Evolutionary conservation across 2,329 filamentous ascomycete genomes (phyloP).

Genomic region (Aspergillus intermedius): DNA sequence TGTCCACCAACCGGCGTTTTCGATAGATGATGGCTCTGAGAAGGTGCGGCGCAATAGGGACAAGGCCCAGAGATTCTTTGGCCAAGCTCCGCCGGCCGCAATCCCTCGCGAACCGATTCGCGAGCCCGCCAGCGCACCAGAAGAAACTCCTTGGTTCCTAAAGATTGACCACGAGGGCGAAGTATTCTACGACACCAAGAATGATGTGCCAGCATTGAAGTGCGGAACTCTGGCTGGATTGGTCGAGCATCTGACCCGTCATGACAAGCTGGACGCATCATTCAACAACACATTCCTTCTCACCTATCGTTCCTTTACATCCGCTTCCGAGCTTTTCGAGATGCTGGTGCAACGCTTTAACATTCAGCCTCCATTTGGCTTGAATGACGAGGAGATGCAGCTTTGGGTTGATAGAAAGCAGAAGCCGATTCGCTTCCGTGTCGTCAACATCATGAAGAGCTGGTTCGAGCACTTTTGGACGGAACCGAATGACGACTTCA

Average conservation of each 20-base stretch:
- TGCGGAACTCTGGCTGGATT: constrained; percentile 83
- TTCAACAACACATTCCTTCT: constrained; percentile 98
- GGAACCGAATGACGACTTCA: constrained; percentile 83
- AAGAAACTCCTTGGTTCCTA: constrained; percentile 78
- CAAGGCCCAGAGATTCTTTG: constrained; percentile 44
- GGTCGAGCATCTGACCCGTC: constrained; percentile 89
- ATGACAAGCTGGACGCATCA: constrained; percentile 88
- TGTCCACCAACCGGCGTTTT: constrained; percentile 37
- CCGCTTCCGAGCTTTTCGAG: constrained; percentile 84
- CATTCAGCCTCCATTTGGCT: constrained; percentile 80
- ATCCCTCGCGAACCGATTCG: constrained; percentile 32
- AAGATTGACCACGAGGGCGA: constrained; percentile 82
- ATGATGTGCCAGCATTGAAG: constrained; percentile 67
- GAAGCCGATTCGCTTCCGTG: constrained; percentile 88
- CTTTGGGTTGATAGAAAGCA: constrained; percentile 91
- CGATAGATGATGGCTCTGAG: constrained; percentile 29
- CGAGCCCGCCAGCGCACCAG: constrained; percentile 48
- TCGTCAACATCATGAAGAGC: constrained; percentile 95
- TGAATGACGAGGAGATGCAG: constrained; percentile 70
- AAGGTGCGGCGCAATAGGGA: constrained; percentile 41
- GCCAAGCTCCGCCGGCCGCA: constrained; percentile 38
- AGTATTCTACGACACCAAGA: constrained; percentile 81
- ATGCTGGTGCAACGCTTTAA: constrained; percentile 85
- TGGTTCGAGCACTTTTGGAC: constrained; percentile 99
- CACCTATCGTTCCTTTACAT: constrained; percentile 92